These are phyloP conservation scores for Monosporascus ibericus DNA, from an alignment of 2,329 filamentous ascomycete genomes.

Conservation along the genomic window DNA sequence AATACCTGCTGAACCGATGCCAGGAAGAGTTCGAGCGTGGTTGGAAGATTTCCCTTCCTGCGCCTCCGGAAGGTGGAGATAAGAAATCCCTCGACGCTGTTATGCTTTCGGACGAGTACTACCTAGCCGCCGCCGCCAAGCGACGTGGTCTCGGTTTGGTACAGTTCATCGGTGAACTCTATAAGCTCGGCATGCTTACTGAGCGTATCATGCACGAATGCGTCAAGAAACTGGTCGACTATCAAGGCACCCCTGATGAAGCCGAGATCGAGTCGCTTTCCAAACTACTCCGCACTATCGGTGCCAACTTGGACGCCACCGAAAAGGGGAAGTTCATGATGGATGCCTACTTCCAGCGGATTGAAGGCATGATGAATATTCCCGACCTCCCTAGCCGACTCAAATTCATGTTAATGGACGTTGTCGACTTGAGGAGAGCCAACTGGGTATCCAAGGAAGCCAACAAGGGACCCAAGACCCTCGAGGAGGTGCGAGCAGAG, in stretches of 20 bases:
- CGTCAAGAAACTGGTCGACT: constrained; percentile 94
- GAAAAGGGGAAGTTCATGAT: constrained; percentile 84
- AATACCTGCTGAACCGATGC: constrained; percentile 96
- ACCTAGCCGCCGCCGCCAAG: constrained; percentile 87
- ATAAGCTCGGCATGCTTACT: constrained; percentile 97
- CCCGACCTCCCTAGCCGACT: constrained; percentile 80
- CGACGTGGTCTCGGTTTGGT: constrained; percentile 94
- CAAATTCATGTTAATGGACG: constrained; percentile 94
- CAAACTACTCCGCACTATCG: constrained; percentile 88
- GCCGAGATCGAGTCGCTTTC: constrained; percentile 93
- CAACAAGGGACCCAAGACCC: constrained; percentile 95
- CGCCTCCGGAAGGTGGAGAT: constrained; percentile 61
- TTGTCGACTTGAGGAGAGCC: constrained; percentile 72
- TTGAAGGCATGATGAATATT: constrained; percentile 73
- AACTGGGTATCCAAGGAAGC: constrained; percentile 82
- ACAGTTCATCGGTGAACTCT: constrained; percentile 98
- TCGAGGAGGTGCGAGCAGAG: constrained; percentile 83
- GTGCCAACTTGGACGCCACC: constrained; percentile 73
- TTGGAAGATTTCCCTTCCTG: constrained; percentile 84
- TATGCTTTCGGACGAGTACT: constrained; percentile 95
- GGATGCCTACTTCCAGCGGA: constrained; percentile 89
- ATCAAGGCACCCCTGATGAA: constrained; percentile 87
- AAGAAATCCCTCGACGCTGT: constrained; percentile 63
- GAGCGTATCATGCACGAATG: constrained; percentile 99
- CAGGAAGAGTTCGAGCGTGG: constrained; percentile 98